A percentile compares a stretch with the other conserved stretches of the same genome.
Conservation (phyloP, 768 basidiomycete genomes). For the Tricholoma terreum region DNA sequence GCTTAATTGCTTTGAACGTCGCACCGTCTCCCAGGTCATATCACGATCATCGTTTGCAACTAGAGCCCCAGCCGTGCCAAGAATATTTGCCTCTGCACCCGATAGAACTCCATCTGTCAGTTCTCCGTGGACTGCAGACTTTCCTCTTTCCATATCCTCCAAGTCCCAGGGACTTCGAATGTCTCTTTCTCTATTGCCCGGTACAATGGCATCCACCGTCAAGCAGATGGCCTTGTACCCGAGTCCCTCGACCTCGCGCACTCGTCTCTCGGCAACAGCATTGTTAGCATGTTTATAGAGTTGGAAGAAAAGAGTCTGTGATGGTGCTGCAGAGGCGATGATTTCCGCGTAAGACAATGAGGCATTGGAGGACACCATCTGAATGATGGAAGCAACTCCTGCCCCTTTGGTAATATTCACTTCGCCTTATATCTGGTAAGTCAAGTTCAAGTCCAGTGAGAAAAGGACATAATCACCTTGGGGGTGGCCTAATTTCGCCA, state of each 20-base stretch:
- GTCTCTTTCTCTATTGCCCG: conserved; percentile 79
- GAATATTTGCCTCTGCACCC: conserved; percentile 33
- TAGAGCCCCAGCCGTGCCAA: conserved; percentile 68
- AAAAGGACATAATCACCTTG: conserved; percentile 36
- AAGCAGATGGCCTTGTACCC: conserved; percentile 90
- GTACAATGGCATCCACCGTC: conserved; percentile 86
- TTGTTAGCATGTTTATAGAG: conserved; percentile 82
- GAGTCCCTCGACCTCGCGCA: conserved; percentile 65
- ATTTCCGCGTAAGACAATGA: conserved; percentile 66
- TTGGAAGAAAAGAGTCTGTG: conserved; percentile 75
- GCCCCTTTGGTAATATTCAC: conserved; percentile 75
- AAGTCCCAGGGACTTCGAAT: conserved; percentile 54
- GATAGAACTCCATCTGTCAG: conserved; percentile 30
- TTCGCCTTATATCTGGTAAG: conserved; percentile 53
- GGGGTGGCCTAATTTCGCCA: conserved; percentile 86
- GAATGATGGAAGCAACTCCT: conserved; percentile 64
- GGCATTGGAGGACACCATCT: conserved; percentile 82
- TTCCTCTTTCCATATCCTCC: conserved; percentile 54
- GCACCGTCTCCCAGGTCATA: conserved; percentile 75
- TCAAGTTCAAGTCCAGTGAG: background rate
- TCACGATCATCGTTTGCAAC: conserved; percentile 65
- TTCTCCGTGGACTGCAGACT: conserved; percentile 23
- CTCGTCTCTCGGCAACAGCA: conserved; percentile 59
- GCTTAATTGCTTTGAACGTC: conserved; percentile 7
- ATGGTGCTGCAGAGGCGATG: conserved; percentile 48